phyloP scores from a whole-genome alignment of 257 asterid genomes.

The Verbascum thapsus region DNA sequence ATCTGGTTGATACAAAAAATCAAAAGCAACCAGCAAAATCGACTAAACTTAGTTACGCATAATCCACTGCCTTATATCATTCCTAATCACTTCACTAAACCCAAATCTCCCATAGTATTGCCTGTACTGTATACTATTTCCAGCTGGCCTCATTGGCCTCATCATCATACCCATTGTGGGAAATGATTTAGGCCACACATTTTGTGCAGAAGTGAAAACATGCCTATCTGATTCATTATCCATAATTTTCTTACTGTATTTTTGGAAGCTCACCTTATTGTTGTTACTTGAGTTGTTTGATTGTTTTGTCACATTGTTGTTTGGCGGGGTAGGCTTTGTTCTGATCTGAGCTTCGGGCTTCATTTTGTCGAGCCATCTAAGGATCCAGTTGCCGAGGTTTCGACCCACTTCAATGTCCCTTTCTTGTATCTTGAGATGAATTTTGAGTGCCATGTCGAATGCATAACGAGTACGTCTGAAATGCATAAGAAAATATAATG shows the following conservation, averaged over 20 bases:
- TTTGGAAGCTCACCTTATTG: constrained; percentile 33
- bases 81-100: constrained; percentile 48
- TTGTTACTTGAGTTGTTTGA: constrained; percentile 32
- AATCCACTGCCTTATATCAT: constrained; percentile 69
- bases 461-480: constrained; percentile 75
- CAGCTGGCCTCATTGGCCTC: constrained; percentile 52
- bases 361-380: constrained; percentile 75
- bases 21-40: constrained; percentile 14
- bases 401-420: constrained; percentile 91
- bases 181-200: constrained; percentile 46
- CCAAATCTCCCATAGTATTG: constrained; percentile 48
- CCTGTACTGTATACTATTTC: constrained; percentile 55
- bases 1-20: neutral
- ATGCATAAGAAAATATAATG: constrained; percentile 13
- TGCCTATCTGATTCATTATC: constrained; percentile 60
- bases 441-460: constrained; percentile 72
- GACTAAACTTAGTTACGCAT: constrained; percentile 33
- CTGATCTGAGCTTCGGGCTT: constrained; percentile 90
- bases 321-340: constrained; percentile 40
- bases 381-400: constrained; percentile 81
- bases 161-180: constrained; percentile 55
- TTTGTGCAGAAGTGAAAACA: constrained; percentile 56
- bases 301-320: constrained; percentile 38
- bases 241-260: constrained; percentile 31
- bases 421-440: constrained; percentile 72